These are phyloP conservation scores for Sclerotinia spermophila DNA, from an alignment of 2,329 filamentous ascomycete genomes.

Conservation along the genomic window DNA sequence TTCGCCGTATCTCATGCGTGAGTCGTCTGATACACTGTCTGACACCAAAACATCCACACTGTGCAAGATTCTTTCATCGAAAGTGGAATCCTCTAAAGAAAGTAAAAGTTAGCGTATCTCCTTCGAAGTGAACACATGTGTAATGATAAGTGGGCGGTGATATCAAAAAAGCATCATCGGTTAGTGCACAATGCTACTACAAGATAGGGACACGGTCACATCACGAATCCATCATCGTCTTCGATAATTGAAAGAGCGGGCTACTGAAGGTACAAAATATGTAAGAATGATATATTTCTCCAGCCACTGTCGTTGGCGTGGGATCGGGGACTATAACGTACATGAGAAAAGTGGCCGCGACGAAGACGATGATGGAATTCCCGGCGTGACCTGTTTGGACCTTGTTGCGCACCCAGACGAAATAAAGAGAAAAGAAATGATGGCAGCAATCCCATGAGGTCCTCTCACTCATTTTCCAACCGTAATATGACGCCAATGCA, in stretches of 20 bases:
- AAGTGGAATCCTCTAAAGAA: constrained; percentile 52
- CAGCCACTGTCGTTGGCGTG: constrained; percentile 40
- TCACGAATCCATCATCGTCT: constrained; percentile 62
- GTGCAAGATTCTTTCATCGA: constrained; percentile 55
- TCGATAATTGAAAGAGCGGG: constrained; percentile 39
- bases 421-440: constrained; percentile 30
- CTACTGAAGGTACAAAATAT: constrained; percentile 41
- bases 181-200: constrained; percentile 24
- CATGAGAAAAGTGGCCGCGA: constrained; percentile 49
- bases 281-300: constrained; percentile 50
- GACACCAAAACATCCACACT: constrained; percentile 64
- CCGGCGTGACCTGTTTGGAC: constrained; percentile 41
- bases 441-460: constrained; percentile 30
- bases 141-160: constrained; percentile 11
- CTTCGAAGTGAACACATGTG: background rate
- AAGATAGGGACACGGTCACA: constrained; percentile 40
- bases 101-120: constrained; percentile 27
- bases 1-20: constrained; percentile 20
- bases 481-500: constrained; percentile 37
- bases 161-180: constrained; percentile 37
- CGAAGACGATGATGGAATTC: constrained; percentile 71
- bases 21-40: constrained; percentile 42
- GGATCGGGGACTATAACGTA: constrained; percentile 58
- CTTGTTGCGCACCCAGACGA: constrained; percentile 29
- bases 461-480: constrained; percentile 31